Evolutionary conservation across 2,329 filamentous ascomycete genomes (phyloP), one percentile per base, ranked within the genome.

Genomic region (Epichloe typhina): DNA sequence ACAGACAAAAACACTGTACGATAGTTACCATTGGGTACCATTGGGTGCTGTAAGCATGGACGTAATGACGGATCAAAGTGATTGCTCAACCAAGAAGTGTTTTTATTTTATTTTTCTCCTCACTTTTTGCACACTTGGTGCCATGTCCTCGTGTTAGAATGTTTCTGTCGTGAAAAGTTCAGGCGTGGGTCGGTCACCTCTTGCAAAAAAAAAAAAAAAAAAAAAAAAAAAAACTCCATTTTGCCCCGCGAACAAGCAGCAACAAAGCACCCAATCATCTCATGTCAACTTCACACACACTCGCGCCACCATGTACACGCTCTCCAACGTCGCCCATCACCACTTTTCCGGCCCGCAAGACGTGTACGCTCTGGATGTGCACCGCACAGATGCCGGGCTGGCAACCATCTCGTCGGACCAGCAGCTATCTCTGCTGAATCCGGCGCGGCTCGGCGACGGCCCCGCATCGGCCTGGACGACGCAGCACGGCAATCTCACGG

Each of bases 321-420:
- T 69, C 56, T 50, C 49, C 52, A 62, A 60, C 53, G 50, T 61
- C 50, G 66, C 67, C 48, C 52, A 55, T 35, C 59, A 65, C 55
- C 56, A 52, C 56, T 60, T 65, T 54, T 57, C 59, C 31, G 19
- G 19, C 2, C 19, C 19, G 19, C 19, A 52, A 8, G 72, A 74
- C 43, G 69, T 74, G 48, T 84, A 83, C 62, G 73, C 83, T 36
- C 74, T 81, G 47, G 73, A 79, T 53, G 69, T 84, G 49, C 67
- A 75, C 26, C 72, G 75, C n/a, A 68, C 76, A 4, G 57, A 68
- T 0, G 62, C 67, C 2, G 71, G 74, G 5, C 71, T 86, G 40
- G 80, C 78, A 2, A 74, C 79, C 15, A 84, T 85, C 51, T 77
- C 82, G 3, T 87, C 85, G 0, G 83, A 88, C 66, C 80, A 87